Evolutionary conservation across 768 basidiomycete species (phyloP), one percentile per base, ranked within the genome.

Genomic region (Pisolithus sp.): DNA sequence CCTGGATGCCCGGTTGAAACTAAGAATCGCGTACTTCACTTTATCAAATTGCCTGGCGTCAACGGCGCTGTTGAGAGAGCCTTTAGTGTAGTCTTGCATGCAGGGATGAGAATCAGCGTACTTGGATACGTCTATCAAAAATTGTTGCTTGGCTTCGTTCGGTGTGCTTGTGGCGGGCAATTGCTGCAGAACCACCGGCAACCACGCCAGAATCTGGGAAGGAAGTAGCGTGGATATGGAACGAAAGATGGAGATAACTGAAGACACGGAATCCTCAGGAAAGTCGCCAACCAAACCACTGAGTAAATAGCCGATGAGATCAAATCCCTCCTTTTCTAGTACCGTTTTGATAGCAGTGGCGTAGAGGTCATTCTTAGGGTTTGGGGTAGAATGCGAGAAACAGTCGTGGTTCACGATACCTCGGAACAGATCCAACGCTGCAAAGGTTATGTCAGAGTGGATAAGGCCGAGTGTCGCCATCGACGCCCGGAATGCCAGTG

Each of bases 201-300:
- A 64, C 88, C 91, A 95, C 20, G 73, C 66, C 34, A 86, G 70
- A 42, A 94, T 65, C 62, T 86, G 83, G 7, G 73, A 62, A 2
- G 86, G 75, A 83, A 88, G 91, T n/a, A 81, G 62, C 36, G 72
- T 68, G 24, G 83, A 76, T 48, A 93, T 66, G 12, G 79, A 75
- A 15, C 89, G 80, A 66, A 95, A 80, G 54, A 97, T 83, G 2
- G 85, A 81, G 50, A 91, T 81, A 42, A 94, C 84, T 34, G 73
- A 65, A 8, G 86, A 76, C 6, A 82, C 74, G 3, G 84, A 78
- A 53, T 97, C 95, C 63, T 92, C 92, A 4, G 91, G 90, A 65
- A 94, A 98, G 54, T 88, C 85, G 20, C 86, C 83, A 4, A 90
- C 82, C 24, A 97, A 73, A 4, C 96, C 95, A 18, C 76, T 70